Conservation (phyloP, 1,284 basidiomycete species). For the Ustilago trichophora region DNA sequence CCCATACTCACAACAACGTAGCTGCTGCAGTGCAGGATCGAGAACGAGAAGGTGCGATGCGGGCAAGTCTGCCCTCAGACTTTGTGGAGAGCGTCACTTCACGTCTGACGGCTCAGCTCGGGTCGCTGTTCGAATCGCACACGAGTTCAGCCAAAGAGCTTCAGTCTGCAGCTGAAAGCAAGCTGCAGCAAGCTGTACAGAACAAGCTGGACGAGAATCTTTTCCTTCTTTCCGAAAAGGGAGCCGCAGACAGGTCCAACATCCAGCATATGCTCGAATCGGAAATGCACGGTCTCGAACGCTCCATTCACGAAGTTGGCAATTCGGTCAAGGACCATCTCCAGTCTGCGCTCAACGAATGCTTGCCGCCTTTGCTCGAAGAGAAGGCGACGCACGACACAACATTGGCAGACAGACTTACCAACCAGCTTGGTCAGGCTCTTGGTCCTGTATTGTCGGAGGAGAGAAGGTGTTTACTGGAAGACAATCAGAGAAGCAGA, state of each 20-base stretch:
- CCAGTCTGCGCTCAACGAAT: slow-evolving; percentile 30
- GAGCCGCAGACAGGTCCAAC: slow-evolving; percentile 29
- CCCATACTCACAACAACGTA: background rate
- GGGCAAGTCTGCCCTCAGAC: background rate
- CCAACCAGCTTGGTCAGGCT: slow-evolving; percentile 21
- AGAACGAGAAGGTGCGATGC: background rate
- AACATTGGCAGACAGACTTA: slow-evolving; percentile 15
- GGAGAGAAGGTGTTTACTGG: slow-evolving; percentile 19
- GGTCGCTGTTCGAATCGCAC: slow-evolving; percentile 12
- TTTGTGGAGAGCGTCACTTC: slow-evolving; percentile 17
- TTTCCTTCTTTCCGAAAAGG: slow-evolving; percentile 27
- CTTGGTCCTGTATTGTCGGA: slow-evolving; percentile 29
- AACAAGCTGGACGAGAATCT: slow-evolving; percentile 45
- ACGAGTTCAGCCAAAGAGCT: slow-evolving; percentile 1
- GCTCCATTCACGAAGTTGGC: slow-evolving; percentile 20
- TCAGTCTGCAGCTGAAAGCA: slow-evolving; percentile 1
- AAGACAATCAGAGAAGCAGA: slow-evolving; percentile 21
- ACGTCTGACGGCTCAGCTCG: slow-evolving; percentile 6
- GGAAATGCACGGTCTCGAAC: slow-evolving; percentile 17
- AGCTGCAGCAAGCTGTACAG: slow-evolving; percentile 21
- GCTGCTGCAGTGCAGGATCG: background rate
- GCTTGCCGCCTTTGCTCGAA: slow-evolving; percentile 42
- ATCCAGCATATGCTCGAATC: slow-evolving; percentile 34
- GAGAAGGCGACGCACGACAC: slow-evolving; percentile 10
- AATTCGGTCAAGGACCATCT: slow-evolving; percentile 20